Percentiles rank a stretch among this genome's conserved stretches.
These are phyloP conservation scores for Brassica carinata DNA, from an alignment of 345 rosid genomes.

Conservation along the genomic window DNA sequence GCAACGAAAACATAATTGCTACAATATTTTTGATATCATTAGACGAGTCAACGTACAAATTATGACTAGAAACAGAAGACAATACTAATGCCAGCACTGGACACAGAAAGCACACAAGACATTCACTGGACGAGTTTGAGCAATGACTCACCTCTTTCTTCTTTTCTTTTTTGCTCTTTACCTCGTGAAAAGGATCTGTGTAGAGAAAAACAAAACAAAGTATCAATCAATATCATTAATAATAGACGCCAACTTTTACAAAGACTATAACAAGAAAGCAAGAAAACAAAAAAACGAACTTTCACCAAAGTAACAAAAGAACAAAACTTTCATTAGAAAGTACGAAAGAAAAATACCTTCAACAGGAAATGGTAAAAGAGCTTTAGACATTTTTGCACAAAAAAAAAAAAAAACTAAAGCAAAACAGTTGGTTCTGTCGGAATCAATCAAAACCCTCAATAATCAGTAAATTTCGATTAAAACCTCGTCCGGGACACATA, in stretches of 20 bases:
- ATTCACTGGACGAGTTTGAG: no score
- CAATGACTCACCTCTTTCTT: no score
- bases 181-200: no score
- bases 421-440: no score
- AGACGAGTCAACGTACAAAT: background rate
- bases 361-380: background rate
- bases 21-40: background rate
- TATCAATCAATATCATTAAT: no score
- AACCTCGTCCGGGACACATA: conserved; percentile 6
- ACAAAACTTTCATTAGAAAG: conserved; percentile 8
- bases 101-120: no score
- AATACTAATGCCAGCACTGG: no score
- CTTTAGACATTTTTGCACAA: background rate
- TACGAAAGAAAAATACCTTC: background rate
- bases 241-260: no score
- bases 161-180: no score
- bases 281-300: background rate
- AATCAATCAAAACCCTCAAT: background rate
- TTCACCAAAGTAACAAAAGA: background rate
- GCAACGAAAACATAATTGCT: background rate
- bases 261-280: background rate
- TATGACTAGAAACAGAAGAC: no score
- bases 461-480: background rate
- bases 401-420: background rate
- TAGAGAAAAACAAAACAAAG: no score